Evolutionary conservation across 805 yeast species (phyloP).

Genomic region (Cyberlindnera veronae): DNA sequence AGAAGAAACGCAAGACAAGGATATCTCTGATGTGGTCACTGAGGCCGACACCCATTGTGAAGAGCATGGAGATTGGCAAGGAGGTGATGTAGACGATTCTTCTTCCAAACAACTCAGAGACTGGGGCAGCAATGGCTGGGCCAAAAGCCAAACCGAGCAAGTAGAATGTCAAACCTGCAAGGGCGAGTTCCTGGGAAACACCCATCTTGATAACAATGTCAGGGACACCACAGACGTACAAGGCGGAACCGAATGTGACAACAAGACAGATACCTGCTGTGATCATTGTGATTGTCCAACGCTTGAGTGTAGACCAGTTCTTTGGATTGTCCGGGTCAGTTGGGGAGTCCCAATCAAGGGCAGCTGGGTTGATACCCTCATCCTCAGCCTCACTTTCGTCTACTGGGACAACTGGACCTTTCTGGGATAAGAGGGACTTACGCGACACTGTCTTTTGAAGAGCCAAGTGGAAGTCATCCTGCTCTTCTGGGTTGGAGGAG

Average conservation of each 20-base stretch:
- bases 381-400: slow-evolving; percentile 21
- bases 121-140: slow-evolving; percentile 68
- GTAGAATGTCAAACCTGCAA: slow-evolving; percentile 69
- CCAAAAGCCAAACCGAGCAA: slow-evolving; percentile 69
- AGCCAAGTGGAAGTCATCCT: slow-evolving; percentile 24
- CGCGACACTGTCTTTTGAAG: slow-evolving; percentile 26
- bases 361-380: slow-evolving; percentile 35
- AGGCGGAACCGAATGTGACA: slow-evolving; percentile 72
- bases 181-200: slow-evolving; percentile 56
- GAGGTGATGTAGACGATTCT: slow-evolving; percentile 56
- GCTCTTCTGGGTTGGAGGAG: slow-evolving; percentile 9
- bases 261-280: slow-evolving; percentile 64
- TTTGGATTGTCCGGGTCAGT: slow-evolving; percentile 61
- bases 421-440: slow-evolving; percentile 17
- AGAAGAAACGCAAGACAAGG: slow-evolving; percentile 66
- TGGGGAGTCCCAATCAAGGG: slow-evolving; percentile 58
- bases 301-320: slow-evolving; percentile 63
- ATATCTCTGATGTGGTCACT: slow-evolving; percentile 57
- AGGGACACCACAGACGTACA: slow-evolving; percentile 62
- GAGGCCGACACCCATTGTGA: slow-evolving; percentile 71
- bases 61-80: slow-evolving; percentile 64
- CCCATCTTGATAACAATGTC: slow-evolving; percentile 46
- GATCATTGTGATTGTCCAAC: slow-evolving; percentile 63
- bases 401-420: not conserved
- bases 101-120: slow-evolving; percentile 68